A percentile compares a stretch with the other conserved stretches of the same genome.
phyloP scores from a whole-genome alignment of 345 rosid species.

The Raphanus sativus region DNA sequence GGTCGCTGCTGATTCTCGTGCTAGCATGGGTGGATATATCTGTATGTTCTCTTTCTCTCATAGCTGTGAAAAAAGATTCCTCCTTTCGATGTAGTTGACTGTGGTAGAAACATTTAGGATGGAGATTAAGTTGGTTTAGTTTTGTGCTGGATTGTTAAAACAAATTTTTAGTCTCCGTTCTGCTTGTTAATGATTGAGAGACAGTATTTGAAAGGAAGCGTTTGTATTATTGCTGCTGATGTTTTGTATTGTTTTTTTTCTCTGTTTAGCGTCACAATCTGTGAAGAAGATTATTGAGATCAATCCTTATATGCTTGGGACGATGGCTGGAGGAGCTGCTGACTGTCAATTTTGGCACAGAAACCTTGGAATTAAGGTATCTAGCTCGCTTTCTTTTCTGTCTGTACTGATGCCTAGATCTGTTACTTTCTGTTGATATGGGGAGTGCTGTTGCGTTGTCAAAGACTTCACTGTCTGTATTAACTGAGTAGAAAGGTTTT shows the following conservation, averaged over 20 bases:
- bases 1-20: slow-evolving; percentile 99
- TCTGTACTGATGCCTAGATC: neutral
- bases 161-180: neutral
- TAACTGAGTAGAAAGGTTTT: neutral
- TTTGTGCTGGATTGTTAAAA: neutral
- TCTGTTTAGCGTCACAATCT: slow-evolving; percentile 68
- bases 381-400: neutral
- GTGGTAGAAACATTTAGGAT: neutral
- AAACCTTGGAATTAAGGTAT: slow-evolving; percentile 87
- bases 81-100: neutral
- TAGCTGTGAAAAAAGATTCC: neutral
- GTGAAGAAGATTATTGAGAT: slow-evolving; percentile 96
- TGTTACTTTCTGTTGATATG: neutral
- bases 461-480: neutral
- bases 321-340: slow-evolving; percentile 99
- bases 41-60: slow-evolving; percentile 50
- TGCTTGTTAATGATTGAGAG: neutral
- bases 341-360: slow-evolving; percentile 97
- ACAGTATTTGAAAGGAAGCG: neutral
- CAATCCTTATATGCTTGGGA: slow-evolving; percentile 95
- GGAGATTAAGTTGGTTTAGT: slow-evolving; percentile 3
- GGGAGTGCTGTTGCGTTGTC: neutral
- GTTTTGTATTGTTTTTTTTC: neutral
- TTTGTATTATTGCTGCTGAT: slow-evolving; percentile 15
- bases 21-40: slow-evolving; percentile 99